Base-by-base conservation (phyloP, 1,284 basidiomycete genomes). In the Puccinia triticina region DNA sequence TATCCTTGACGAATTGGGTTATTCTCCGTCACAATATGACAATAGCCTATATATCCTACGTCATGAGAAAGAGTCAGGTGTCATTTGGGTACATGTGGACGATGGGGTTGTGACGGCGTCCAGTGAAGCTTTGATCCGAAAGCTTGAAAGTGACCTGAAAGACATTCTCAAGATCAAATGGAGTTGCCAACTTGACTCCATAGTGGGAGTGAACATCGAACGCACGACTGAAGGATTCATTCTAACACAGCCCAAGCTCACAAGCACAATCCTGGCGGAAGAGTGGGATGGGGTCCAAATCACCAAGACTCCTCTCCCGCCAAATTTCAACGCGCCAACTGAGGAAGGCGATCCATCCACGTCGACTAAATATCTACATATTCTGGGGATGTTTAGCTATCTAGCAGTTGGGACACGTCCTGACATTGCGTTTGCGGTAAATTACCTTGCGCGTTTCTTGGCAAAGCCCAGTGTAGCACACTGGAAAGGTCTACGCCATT, bases 1-100 rank as follows among this genome's bases (percentile, higher is more conserved):
- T n/a, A n/a, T n/a, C n/a, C n/a, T n/a, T n/a, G n/a, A n/a, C n/a
- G n/a, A n/a, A n/a, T n/a, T n/a, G n/a, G n/a, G n/a, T n/a, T n/a
- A n/a, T n/a, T n/a, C n/a, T n/a, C n/a, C n/a, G n/a, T n/a, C n/a
- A n/a, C n/a, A n/a, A n/a, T n/a, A n/a, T n/a, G n/a, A n/a, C n/a
- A n/a, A n/a, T n/a, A n/a, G n/a, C n/a, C n/a, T n/a, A n/a, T n/a
- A n/a, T n/a, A n/a, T n/a, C n/a, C n/a, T n/a, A n/a, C n/a, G n/a
- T n/a, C n/a, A n/a, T n/a, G n/a, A n/a, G n/a, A n/a, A n/a, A n/a
- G n/a, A n/a, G n/a, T n/a, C n/a, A n/a, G n/a, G n/a, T n/a, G n/a
- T n/a, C n/a, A n/a, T n/a, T n/a, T n/a, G n/a, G n/a, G 34, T 79
- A 2, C 77, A 79, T 67, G 77, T 72, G 1, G 48, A 79, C 37